phyloP scores from a whole-genome alignment of 2,329 filamentous ascomycete species.

The Claviceps pazoutovae region DNA sequence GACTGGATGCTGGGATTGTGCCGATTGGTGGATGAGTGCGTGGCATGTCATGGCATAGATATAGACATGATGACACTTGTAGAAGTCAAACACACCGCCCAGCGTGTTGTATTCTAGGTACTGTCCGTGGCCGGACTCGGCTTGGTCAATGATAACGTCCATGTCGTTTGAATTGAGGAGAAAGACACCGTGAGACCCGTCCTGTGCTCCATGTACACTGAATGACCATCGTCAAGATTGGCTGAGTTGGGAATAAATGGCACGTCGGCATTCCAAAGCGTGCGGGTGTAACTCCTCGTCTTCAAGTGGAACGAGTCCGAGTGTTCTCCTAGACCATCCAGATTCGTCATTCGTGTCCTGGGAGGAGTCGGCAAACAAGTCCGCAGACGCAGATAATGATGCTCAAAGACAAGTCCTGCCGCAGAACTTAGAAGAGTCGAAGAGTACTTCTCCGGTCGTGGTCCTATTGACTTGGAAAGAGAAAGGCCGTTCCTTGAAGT shows the following conservation, averaged over 20 bases:
- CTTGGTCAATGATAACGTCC: constrained; percentile 61
- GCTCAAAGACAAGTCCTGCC: constrained; percentile 53
- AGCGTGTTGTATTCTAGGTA: constrained; percentile 70
- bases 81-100: constrained; percentile 63
- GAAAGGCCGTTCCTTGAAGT: constrained; percentile 35
- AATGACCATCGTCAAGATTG: constrained; percentile 62
- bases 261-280: constrained; percentile 55
- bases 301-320: constrained; percentile 52
- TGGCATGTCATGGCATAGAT: too few relatives aligned
- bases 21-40: too few relatives aligned
- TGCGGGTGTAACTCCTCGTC: constrained; percentile 53
- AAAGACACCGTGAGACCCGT: constrained; percentile 53
- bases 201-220: constrained; percentile 63
- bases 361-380: constrained; percentile 42
- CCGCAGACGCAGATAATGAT: constrained; percentile 56
- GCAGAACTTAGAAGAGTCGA: constrained; percentile 44
- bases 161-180: constrained; percentile 62
- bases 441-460: constrained; percentile 32
- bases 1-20: too few relatives aligned
- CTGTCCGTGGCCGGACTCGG: constrained; percentile 35
- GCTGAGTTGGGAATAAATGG: constrained; percentile 43
- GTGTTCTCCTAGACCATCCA: constrained; percentile 67
- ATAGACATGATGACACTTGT: constrained; percentile 14
- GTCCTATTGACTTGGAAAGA: constrained; percentile 41
- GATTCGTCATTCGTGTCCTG: constrained; percentile 49